These are phyloP conservation scores for Cytospora schulzeri DNA, from an alignment of 2,329 filamentous ascomycete species.

Conservation along the genomic window DNA sequence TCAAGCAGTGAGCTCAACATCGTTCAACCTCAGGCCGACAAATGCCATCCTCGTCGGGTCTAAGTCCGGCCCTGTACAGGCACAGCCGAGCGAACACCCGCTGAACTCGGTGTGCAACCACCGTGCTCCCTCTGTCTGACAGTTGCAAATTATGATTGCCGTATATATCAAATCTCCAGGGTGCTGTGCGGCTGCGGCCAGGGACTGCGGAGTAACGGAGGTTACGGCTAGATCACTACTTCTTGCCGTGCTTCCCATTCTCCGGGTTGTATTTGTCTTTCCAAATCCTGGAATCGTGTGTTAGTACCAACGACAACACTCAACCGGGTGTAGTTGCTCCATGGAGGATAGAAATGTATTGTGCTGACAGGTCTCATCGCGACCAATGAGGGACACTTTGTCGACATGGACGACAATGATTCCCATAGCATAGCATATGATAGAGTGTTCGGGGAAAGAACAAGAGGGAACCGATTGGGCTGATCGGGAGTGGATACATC, in stretches of 20 bases:
- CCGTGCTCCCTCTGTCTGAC: not conserved
- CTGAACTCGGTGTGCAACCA: not conserved
- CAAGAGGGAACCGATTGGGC: constrained; percentile 6
- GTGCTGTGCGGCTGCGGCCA: not conserved
- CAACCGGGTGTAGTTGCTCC: constrained; percentile 15
- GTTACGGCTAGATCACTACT: constrained; percentile 33
- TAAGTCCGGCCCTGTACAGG: not conserved
- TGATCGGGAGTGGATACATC: not conserved
- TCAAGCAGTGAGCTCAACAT: not conserved
- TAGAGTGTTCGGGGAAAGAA: not conserved
- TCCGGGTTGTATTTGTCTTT: constrained; percentile 85
- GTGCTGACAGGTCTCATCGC: not conserved
- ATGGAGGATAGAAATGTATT: not conserved
- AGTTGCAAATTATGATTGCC: not conserved
- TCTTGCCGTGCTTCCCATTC: constrained; percentile 48
- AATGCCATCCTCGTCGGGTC: not conserved
- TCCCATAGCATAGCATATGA: not conserved
- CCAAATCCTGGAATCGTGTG: constrained; percentile 75
- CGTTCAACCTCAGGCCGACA: not conserved
- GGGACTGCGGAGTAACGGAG: not conserved
- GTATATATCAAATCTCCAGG: not conserved
- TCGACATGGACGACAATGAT: not conserved
- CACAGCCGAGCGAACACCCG: not conserved
- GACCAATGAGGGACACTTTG: not conserved
- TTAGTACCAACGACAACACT: constrained; percentile 10